These are phyloP conservation scores for Verticillium nubilum DNA, from an alignment of 2,329 filamentous ascomycete species.

Conservation along the genomic window DNA sequence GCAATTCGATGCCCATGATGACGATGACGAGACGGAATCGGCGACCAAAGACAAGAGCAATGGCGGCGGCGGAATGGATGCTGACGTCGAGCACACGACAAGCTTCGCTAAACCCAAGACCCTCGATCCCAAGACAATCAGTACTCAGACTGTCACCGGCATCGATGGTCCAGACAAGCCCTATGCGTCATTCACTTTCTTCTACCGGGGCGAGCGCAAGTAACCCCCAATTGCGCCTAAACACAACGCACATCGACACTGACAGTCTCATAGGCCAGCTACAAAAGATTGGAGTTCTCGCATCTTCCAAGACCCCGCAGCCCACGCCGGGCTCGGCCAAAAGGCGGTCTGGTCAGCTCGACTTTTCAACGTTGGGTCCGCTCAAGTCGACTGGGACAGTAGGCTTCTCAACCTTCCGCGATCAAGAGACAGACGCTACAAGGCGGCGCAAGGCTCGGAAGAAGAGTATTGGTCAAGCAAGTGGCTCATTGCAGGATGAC, in stretches of 20 bases:
- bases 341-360: slow-evolving; percentile 74
- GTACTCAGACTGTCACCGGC: slow-evolving; percentile 97
- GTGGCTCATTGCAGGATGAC: slow-evolving; percentile 50
- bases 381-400: slow-evolving; percentile 83
- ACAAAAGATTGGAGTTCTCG: slow-evolving; percentile 89
- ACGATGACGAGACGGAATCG: slow-evolving; percentile 66
- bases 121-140: slow-evolving; percentile 93
- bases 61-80: slow-evolving; percentile 57
- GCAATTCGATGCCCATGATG: slow-evolving; percentile 94
- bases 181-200: slow-evolving; percentile 95
- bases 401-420: slow-evolving; percentile 84
- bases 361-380: slow-evolving; percentile 80
- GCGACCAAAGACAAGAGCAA: slow-evolving; percentile 28
- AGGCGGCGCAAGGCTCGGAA: slow-evolving; percentile 56
- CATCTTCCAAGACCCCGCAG: slow-evolving; percentile 59
- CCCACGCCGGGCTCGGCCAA: slow-evolving; percentile 60
- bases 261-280: slow-evolving; percentile 65
- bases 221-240: slow-evolving; percentile 18
- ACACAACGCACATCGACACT: neutral
- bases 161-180: slow-evolving; percentile 95
- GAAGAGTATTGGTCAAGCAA: slow-evolving; percentile 55
- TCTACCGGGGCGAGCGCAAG: slow-evolving; percentile 93
- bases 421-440: slow-evolving; percentile 51
- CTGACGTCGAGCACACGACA: slow-evolving; percentile 91
- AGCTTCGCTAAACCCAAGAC: slow-evolving; percentile 97